Evolutionary conservation across 805 yeast genomes (phyloP).

Genomic region (Yarrowia sp.): DNA sequence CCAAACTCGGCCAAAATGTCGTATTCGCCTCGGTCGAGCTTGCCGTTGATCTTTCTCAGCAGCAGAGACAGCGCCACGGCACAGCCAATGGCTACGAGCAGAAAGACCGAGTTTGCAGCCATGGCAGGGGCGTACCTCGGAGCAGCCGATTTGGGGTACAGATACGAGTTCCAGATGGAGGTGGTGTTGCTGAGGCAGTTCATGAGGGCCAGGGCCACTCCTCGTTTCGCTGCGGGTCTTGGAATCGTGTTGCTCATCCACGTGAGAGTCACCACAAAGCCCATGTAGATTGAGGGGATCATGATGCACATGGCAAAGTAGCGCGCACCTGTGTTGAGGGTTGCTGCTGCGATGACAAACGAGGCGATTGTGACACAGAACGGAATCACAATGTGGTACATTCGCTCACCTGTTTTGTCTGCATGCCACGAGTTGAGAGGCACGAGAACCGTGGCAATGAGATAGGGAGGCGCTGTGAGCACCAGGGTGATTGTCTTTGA

Average conservation of each 20-base stretch:
- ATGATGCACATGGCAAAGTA: slow-evolving; percentile 63
- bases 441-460: slow-evolving; percentile 59
- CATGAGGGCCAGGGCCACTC: slow-evolving; percentile 62
- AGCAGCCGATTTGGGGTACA: slow-evolving; percentile 40
- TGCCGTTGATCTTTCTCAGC: slow-evolving; percentile 38
- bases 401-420: slow-evolving; percentile 62
- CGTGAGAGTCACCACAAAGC: slow-evolving; percentile 60
- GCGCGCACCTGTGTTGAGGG: slow-evolving; percentile 62
- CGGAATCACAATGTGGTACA: slow-evolving; percentile 58
- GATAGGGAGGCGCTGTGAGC: slow-evolving; percentile 66
- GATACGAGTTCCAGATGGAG: slow-evolving; percentile 42
- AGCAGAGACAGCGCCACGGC: slow-evolving; percentile 30
- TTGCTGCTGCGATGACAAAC: slow-evolving; percentile 46
- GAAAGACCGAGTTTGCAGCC: slow-evolving; percentile 41
- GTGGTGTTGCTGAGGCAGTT: slow-evolving; percentile 47
- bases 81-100: slow-evolving; percentile 37
- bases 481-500: slow-evolving; percentile 59
- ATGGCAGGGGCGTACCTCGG: slow-evolving; percentile 42
- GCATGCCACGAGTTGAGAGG: slow-evolving; percentile 64
- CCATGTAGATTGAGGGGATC: slow-evolving; percentile 63
- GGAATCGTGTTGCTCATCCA: slow-evolving; percentile 66
- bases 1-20: slow-evolving; percentile 41
- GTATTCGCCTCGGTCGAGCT: slow-evolving; percentile 41
- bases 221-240: slow-evolving; percentile 66
- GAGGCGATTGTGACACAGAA: slow-evolving; percentile 52